phyloP scores from a whole-genome alignment of 2,329 filamentous ascomycete genomes.

The Thielaviopsis ethacetica region DNA sequence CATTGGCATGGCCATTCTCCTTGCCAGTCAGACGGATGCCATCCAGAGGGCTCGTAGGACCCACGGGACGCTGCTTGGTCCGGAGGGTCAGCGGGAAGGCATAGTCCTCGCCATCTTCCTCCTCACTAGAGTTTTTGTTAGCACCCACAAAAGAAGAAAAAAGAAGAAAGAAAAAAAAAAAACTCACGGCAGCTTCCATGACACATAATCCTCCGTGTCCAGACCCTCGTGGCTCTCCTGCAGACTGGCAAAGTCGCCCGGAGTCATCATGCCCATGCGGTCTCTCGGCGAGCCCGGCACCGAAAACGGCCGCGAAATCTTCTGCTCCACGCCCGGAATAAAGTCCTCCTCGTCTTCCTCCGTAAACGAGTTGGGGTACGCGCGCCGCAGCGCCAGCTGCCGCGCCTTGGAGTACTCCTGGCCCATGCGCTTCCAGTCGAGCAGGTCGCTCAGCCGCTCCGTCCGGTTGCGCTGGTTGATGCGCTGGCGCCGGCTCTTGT shows the following conservation, averaged over 20 bases:
- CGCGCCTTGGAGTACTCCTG: constrained; percentile 98
- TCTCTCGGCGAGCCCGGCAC: constrained; percentile 87
- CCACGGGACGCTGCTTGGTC: constrained; percentile 29
- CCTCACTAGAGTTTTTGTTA: constrained; percentile 44
- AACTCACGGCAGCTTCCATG: constrained; percentile 95
- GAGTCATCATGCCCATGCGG: constrained; percentile 94
- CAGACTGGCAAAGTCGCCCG: constrained; percentile 89
- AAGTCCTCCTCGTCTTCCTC: constrained; percentile 77
- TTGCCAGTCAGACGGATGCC: constrained; percentile 7
- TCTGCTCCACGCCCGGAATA: constrained; percentile 83
- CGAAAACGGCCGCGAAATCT: constrained; percentile 87
- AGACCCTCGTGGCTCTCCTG: constrained; percentile 89
- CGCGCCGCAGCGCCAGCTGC: constrained; percentile 77
- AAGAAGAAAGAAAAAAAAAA: background rate
- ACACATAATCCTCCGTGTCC: constrained; percentile 92
- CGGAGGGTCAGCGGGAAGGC: constrained; percentile 42
- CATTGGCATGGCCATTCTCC: constrained; percentile 4
- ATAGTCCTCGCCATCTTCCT: constrained; percentile 73
- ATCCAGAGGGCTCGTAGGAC: constrained; percentile 12
- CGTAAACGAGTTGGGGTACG: constrained; percentile 76
- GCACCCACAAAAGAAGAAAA: background rate
- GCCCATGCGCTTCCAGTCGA: constrained; percentile 99
- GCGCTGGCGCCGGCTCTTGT: constrained; percentile 85
- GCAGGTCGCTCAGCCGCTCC: constrained; percentile 79
- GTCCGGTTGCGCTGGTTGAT: constrained; percentile 98